A percentile compares a stretch with the other conserved stretches of the same genome.
phyloP scores from a whole-genome alignment of 805 yeast genomes.

The Yarrowia sp. region DNA sequence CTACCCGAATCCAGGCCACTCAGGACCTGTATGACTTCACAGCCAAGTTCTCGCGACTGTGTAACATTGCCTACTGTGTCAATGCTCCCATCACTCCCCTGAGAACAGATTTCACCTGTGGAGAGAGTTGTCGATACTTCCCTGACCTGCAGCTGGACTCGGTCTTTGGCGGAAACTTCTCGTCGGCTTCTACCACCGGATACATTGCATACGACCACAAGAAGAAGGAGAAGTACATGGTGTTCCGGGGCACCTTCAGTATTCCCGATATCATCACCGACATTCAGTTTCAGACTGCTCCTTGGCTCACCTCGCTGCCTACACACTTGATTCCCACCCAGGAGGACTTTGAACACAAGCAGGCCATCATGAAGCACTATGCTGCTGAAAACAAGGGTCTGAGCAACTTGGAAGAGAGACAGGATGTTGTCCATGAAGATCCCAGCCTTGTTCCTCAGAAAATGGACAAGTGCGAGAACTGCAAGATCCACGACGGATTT shows the following conservation, averaged over 20 bases:
- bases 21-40: slow-evolving; percentile 7
- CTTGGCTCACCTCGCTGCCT: slow-evolving; percentile 11
- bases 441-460: not conserved
- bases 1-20: slow-evolving; percentile 3
- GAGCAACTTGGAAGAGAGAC: slow-evolving; percentile 1
- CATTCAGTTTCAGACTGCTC: slow-evolving; percentile 19
- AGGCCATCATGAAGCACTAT: not conserved
- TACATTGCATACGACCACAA: slow-evolving; percentile 14
- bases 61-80: slow-evolving; percentile 13
- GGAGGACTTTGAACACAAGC: slow-evolving; percentile 1
- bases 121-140: slow-evolving; percentile 17
- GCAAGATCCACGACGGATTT: slow-evolving; percentile 13
- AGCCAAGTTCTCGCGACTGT: slow-evolving; percentile 14
- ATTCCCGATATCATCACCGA: slow-evolving; percentile 22
- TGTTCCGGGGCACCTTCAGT: slow-evolving; percentile 22
- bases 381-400: slow-evolving; percentile 13
- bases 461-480: not conserved
- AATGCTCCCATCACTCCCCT: slow-evolving; percentile 7
- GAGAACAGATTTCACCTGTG: slow-evolving; percentile 10
- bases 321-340: not conserved
- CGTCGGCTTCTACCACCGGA: slow-evolving; percentile 1
- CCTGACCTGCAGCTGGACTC: slow-evolving; percentile 11
- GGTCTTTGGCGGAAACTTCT: slow-evolving; percentile 18
- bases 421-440: not conserved
- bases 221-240: slow-evolving; percentile 26